Evolutionary conservation across 2,329 filamentous ascomycete genomes (phyloP), one percentile per base, ranked within the genome.

Genomic region (Aspergillus melleus): DNA sequence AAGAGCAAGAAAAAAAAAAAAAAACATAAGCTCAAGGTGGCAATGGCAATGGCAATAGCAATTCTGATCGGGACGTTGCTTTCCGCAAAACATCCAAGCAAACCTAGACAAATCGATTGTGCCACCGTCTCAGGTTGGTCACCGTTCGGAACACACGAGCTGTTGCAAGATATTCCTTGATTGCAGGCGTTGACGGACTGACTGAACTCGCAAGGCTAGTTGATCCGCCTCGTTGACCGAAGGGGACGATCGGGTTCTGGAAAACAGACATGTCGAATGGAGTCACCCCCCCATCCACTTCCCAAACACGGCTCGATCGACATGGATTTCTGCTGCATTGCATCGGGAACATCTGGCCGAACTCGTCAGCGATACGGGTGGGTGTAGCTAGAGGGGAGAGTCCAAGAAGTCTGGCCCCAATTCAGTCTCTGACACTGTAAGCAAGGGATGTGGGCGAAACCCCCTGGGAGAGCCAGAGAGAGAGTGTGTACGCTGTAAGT

Each of bases 241-340:
- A 66, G 57, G 51, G 53, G 59, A 39, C 32, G 64, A 66, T 66
- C 55, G 52, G 59, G 57, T 67, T 67, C 65, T 67, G 62, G 65
- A 67, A 67, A 60, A 55, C 9, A 58, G 65, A 64, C 58, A 58
- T 57, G 60, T 65, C 62, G 32, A 55, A 55, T 61, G 32, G 14
- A 54, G 50, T 8, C 6, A 6, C 26, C 24, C 6, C 26, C 26
- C 26, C 6, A 29, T 29, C 26, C 26, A 8, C 39, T 36, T 12
- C 53, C 56, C 56, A 57, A 55, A 49, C 51, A 51, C 53, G 54
- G 51, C 54, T 57, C 50, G 61, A 61, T 65, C 61, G 63, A 52
- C 64, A 49, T 51, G 53, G 55, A 60, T 63, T 49, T 54, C 58
- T 55, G 55, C 49, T 60, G 42, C 55, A 49, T 53, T 54, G 54